Percentiles rank a stretch among this genome's conserved stretches.
Conservation (phyloP, 2,329 filamentous ascomycete species). For the Fusarium papillatum region DNA sequence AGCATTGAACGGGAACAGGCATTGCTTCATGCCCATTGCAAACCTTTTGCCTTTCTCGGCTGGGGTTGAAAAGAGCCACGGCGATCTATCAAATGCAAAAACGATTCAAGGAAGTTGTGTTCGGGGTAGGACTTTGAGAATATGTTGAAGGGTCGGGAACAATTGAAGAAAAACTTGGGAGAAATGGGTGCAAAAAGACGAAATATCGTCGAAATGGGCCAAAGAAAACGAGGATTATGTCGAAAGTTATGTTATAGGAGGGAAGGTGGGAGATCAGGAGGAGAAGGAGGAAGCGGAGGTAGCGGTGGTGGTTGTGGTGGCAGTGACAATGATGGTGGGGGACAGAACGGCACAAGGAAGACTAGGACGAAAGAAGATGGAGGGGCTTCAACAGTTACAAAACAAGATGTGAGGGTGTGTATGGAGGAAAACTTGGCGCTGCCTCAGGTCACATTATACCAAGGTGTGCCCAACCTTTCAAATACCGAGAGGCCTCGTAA, state of each 20-base stretch:
- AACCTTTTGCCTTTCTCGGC: background rate
- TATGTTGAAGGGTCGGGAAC: background rate
- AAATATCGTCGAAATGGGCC: background rate
- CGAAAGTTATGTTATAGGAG: background rate
- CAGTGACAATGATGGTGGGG: background rate
- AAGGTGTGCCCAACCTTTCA: background rate
- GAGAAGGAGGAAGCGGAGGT: background rate
- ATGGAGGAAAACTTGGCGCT: background rate
- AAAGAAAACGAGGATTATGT: background rate
- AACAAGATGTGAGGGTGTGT: background rate
- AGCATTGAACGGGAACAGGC: background rate
- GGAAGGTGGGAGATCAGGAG: background rate
- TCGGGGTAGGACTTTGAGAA: background rate
- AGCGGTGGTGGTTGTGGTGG: background rate
- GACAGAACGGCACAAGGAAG: background rate
- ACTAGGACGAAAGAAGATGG: background rate
- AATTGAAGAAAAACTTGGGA: background rate
- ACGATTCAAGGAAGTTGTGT: background rate
- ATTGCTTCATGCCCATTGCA: conserved; percentile 6
- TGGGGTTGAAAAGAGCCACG: background rate
- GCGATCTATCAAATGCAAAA: background rate
- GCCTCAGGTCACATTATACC: background rate
- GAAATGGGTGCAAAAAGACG: background rate
- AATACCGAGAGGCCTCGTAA: background rate
- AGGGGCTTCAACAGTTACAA: background rate